phyloP scores from a whole-genome alignment of 2,329 filamentous ascomycete genomes.

The Neoscytalidium dimidiatum region DNA sequence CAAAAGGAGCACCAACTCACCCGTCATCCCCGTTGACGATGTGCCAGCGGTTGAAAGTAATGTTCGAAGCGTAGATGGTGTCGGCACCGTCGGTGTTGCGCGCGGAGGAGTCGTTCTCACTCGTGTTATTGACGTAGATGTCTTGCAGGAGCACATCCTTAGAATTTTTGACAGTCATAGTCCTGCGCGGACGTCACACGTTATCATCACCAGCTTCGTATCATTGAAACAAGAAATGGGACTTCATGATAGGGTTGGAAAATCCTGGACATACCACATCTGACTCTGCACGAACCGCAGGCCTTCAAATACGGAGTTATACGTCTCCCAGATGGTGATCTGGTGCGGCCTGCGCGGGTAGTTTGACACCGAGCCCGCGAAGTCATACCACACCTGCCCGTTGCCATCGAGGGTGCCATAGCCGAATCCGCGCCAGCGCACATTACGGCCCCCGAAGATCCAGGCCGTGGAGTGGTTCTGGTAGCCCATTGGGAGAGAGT shows the following conservation, averaged over 20 bases:
- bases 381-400: conserved; percentile 62
- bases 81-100: conserved; percentile 53
- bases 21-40: conserved; percentile 26
- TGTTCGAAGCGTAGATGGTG: conserved; percentile 55
- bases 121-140: conserved; percentile 56
- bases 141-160: conserved; percentile 50
- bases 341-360: conserved; percentile 49
- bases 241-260: background rate
- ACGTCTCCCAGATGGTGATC: conserved; percentile 54
- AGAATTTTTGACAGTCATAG: conserved; percentile 56
- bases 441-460: conserved; percentile 38
- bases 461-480: conserved; percentile 60
- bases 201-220: conserved; percentile 22
- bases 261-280: conserved; percentile 51
- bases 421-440: conserved; percentile 1
- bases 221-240: background rate
- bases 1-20: background rate
- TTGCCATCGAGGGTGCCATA: conserved; percentile 60
- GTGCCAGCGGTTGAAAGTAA: conserved; percentile 38
- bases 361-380: conserved; percentile 36
- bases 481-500: conserved; percentile 55
- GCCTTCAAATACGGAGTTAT: conserved; percentile 51
- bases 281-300: conserved; percentile 58
- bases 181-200: conserved; percentile 24
- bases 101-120: conserved; percentile 24